Conservation (phyloP, 768 basidiomycete genomes). For the Mycena metata region DNA sequence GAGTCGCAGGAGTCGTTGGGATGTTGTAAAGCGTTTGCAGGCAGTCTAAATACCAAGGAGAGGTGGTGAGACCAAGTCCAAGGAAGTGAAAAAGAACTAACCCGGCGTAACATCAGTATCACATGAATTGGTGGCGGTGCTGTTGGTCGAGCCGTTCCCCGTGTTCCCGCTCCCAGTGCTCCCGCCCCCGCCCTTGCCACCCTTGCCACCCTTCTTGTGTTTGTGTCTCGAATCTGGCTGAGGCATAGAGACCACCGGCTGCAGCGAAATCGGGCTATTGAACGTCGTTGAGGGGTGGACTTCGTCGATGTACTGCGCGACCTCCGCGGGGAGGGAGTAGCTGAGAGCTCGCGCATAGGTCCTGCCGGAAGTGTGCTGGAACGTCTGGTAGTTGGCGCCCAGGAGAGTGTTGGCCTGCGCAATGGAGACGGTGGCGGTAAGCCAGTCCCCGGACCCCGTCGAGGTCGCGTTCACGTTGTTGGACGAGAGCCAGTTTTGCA, state of each 20-base stretch:
- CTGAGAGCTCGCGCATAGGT: slow-evolving; percentile 50
- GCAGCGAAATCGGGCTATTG: slow-evolving; percentile 36
- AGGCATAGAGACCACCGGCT: slow-evolving; percentile 38
- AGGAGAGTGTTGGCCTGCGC: slow-evolving; percentile 52
- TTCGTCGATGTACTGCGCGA: slow-evolving; percentile 46
- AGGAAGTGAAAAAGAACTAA: not conserved
- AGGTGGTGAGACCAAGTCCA: not conserved
- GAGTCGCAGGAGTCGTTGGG: slow-evolving; percentile 46
- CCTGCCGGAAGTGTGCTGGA: slow-evolving; percentile 48
- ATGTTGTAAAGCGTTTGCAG: slow-evolving; percentile 46
- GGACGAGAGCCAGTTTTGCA: slow-evolving; percentile 58
- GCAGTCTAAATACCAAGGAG: slow-evolving; percentile 38
- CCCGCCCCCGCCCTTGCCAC: too few species aligned
- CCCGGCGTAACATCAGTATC: slow-evolving; percentile 25
- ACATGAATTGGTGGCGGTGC: slow-evolving; percentile 1
- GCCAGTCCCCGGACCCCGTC: slow-evolving; percentile 57
- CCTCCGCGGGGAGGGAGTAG: slow-evolving; percentile 52
- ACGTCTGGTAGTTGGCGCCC: slow-evolving; percentile 53
- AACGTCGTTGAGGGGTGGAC: slow-evolving; percentile 52
- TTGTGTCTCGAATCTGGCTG: not conserved
- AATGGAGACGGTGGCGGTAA: slow-evolving; percentile 49
- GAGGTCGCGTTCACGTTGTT: slow-evolving; percentile 47
- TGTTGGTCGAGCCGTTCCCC: too few species aligned
- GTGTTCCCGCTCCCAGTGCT: too few species aligned
- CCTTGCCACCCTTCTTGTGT: too few species aligned